These are phyloP conservation scores for Chaetothyriales sp. DNA, from an alignment of 2,329 filamentous ascomycete genomes.

Conservation along the genomic window DNA sequence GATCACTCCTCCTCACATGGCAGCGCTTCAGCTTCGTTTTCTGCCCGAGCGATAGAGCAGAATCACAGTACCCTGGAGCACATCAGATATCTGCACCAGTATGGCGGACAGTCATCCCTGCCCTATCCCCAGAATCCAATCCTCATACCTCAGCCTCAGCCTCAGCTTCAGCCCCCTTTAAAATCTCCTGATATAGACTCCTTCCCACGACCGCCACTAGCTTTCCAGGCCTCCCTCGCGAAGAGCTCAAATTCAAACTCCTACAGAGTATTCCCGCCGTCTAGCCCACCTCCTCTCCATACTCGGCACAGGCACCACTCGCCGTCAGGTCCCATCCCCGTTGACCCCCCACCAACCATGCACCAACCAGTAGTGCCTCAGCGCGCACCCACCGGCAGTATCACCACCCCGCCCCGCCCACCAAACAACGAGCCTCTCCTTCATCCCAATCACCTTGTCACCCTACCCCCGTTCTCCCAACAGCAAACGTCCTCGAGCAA, in stretches of 20 bases:
- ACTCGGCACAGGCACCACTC: too few relatives aligned
- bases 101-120: constrained; percentile 4
- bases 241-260: neutral
- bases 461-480: neutral
- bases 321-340: too few relatives aligned
- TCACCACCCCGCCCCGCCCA: neutral
- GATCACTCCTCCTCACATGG: constrained; percentile 5
- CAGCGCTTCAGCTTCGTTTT: constrained; percentile 7
- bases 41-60: constrained; percentile 2
- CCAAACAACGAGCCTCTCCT: constrained; percentile 1
- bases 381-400: neutral
- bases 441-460: neutral
- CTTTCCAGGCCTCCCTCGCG: too few relatives aligned
- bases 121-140: neutral
- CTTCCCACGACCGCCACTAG: neutral
- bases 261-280: neutral
- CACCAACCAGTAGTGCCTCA: neutral
- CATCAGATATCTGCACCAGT: constrained; percentile 10
- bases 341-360: neutral
- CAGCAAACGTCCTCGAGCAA: neutral
- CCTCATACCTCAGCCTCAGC: neutral
- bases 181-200: neutral
- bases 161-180: neutral
- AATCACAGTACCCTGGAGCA: constrained; percentile 6
- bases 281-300: neutral